Percentiles rank a stretch among this genome's conserved stretches.
These are phyloP conservation scores for Podaxis rugospora DNA, from an alignment of 768 basidiomycete species.

Conservation along the genomic window DNA sequence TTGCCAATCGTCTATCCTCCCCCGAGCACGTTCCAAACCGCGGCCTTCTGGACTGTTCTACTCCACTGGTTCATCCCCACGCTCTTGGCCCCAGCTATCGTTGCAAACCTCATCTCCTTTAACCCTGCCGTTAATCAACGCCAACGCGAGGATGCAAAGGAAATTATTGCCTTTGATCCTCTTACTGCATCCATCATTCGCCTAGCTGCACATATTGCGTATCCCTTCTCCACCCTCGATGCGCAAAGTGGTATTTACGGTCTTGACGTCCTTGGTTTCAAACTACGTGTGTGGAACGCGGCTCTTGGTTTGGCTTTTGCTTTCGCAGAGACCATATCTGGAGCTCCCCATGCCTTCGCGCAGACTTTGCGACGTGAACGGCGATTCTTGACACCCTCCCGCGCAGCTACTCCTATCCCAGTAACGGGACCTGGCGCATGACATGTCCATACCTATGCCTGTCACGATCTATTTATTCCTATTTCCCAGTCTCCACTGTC, in stretches of 20 bases:
- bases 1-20: slow-evolving; percentile 47
- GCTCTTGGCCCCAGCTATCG: slow-evolving; percentile 50
- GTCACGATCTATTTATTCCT: slow-evolving; percentile 6
- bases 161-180: slow-evolving; percentile 45
- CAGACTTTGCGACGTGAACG: slow-evolving; percentile 25
- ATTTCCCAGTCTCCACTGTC: slow-evolving; percentile 13
- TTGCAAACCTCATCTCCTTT: slow-evolving; percentile 63
- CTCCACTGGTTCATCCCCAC: slow-evolving; percentile 63
- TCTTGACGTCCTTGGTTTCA: slow-evolving; percentile 50
- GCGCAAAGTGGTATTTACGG: slow-evolving; percentile 25
- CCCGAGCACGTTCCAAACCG: slow-evolving; percentile 35
- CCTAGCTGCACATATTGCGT: slow-evolving; percentile 55
- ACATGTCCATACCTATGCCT: neutral
- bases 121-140: slow-evolving; percentile 27
- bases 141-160: neutral
- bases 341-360: slow-evolving; percentile 36
- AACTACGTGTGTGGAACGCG: slow-evolving; percentile 54
- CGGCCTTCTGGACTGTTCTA: slow-evolving; percentile 49
- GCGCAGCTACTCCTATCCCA: neutral
- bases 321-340: slow-evolving; percentile 59
- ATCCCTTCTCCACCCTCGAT: slow-evolving; percentile 39
- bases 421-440: neutral
- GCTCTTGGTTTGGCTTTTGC: slow-evolving; percentile 58
- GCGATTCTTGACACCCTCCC: slow-evolving; percentile 6
- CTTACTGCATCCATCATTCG: slow-evolving; percentile 63